These are phyloP conservation scores for Kodamaea plutei DNA, from an alignment of 1,139 yeast species.

Conservation along the genomic window DNA sequence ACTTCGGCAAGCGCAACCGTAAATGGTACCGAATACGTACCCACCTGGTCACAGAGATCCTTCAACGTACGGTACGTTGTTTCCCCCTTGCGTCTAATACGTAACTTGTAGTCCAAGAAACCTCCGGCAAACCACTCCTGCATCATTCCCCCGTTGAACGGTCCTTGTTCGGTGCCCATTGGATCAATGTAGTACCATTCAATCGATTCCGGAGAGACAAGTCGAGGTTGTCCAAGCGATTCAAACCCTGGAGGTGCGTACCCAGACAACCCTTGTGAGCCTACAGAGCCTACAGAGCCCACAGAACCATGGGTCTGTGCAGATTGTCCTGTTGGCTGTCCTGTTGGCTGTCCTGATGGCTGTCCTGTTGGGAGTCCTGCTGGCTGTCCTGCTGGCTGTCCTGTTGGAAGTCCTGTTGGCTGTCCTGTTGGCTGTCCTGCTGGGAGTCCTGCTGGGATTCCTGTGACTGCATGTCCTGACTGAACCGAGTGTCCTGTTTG, in stretches of 20 bases:
- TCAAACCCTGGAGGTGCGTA: slow-evolving; percentile 21
- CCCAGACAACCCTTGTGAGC: slow-evolving; percentile 1
- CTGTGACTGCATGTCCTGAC: not conserved
- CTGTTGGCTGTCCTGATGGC: slow-evolving; percentile 1
- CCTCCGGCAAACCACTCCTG: slow-evolving; percentile 71
- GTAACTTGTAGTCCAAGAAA: slow-evolving; percentile 54
- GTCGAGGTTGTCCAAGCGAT: slow-evolving; percentile 8
- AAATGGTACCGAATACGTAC: slow-evolving; percentile 58
- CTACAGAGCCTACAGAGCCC: too few species aligned
- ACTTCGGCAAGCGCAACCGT: slow-evolving; percentile 41
- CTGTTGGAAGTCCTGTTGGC: not conserved
- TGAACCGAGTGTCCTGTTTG: not conserved
- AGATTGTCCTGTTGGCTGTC: not conserved
- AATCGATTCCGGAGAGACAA: slow-evolving; percentile 36
- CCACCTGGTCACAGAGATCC: slow-evolving; percentile 43
- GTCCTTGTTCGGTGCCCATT: slow-evolving; percentile 71
- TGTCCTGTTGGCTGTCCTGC: not conserved
- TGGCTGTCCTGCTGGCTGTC: slow-evolving; percentile 1
- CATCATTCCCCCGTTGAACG: slow-evolving; percentile 72
- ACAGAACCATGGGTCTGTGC: too few species aligned
- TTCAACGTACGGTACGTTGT: slow-evolving; percentile 36
- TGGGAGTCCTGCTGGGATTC: not conserved
- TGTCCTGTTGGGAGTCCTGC: too few species aligned
- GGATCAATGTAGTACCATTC: slow-evolving; percentile 76
- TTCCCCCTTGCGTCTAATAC: slow-evolving; percentile 54